Percentiles rank a stretch among this genome's conserved stretches.
These are phyloP conservation scores for Phlegmacium glaucopus DNA, from an alignment of 768 basidiomycete genomes.

Conservation along the genomic window DNA sequence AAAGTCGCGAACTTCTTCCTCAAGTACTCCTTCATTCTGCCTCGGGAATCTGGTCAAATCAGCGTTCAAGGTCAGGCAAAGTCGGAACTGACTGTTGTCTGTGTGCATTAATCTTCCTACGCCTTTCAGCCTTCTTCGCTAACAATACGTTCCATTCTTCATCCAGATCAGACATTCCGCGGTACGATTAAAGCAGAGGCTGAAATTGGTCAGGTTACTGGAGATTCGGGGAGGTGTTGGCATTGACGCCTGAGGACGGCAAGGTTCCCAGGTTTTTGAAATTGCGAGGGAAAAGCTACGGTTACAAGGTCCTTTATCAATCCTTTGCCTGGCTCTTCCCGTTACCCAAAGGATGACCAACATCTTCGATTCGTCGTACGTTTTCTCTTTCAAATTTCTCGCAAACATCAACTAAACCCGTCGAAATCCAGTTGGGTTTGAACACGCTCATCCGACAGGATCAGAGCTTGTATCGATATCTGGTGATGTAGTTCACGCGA, in stretches of 20 bases:
- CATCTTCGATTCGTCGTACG: constrained; percentile 63
- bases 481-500: constrained; percentile 95
- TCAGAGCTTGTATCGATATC: constrained; percentile 95
- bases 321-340: constrained; percentile 89
- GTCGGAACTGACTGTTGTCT: no score
- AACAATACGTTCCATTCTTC: constrained; percentile 72
- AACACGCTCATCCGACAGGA: constrained; percentile 96
- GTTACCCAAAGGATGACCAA: constrained; percentile 92
- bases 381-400: no score
- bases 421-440: constrained; percentile 65
- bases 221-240: constrained; percentile 96
- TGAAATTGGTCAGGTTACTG: constrained; percentile 86
- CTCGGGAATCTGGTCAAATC: constrained; percentile 3
- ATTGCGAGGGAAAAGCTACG: constrained; percentile 97
- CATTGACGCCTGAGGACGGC: constrained; percentile 93
- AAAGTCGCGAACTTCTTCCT: no score
- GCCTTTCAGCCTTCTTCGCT: constrained; percentile 67
- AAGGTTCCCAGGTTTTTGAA: constrained; percentile 95
- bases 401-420: constrained; percentile 3
- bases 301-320: constrained; percentile 93
- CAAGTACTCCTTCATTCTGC: constrained; percentile 82
- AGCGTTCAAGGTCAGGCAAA: neutral
- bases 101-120: constrained; percentile 86
- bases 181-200: constrained; percentile 96
- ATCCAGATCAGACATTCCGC: constrained; percentile 87